Percentiles rank a stretch among this genome's conserved stretches.
Conservation (phyloP, 2,329 filamentous ascomycete genomes). For the Colletotrichum spaethianum region DNA sequence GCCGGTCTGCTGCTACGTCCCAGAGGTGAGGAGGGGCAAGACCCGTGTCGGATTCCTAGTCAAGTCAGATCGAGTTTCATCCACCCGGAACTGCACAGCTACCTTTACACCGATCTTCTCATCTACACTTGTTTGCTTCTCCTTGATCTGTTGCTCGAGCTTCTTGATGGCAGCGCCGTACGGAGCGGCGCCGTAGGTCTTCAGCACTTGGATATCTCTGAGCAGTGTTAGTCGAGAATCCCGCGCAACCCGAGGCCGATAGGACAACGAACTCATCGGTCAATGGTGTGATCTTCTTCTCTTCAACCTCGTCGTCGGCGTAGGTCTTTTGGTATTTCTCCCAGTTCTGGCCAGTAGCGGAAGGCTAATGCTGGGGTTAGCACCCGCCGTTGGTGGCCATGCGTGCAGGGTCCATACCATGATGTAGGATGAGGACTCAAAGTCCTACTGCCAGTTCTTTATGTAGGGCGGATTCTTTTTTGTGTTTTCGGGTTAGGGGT, state of each 20-base stretch:
- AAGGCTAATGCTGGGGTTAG: conserved; percentile 76
- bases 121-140: conserved; percentile 97
- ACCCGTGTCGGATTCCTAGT: conserved; percentile 95
- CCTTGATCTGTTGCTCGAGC: conserved; percentile 99
- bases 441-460: conserved; percentile 40
- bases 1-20: conserved; percentile 97
- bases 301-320: conserved; percentile 95
- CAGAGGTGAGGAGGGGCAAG: conserved; percentile 98
- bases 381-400: conserved; percentile 42
- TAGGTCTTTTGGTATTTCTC: conserved; percentile 99
- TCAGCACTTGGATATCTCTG: conserved; percentile 98
- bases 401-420: conserved; percentile 55
- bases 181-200: conserved; percentile 97
- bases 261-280: conserved; percentile 85
- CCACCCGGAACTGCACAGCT: conserved; percentile 41
- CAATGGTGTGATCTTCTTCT: conserved; percentile 99
- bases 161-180: conserved; percentile 96
- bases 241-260: conserved; percentile 45
- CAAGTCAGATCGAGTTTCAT: conserved; percentile 33
- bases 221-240: conserved; percentile 43
- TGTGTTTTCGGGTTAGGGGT: background rate
- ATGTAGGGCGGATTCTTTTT: background rate
- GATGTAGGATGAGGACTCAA: conserved; percentile 52
- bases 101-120: conserved; percentile 96
- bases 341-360: conserved; percentile 94